Percentiles rank a stretch among this genome's conserved stretches.
phyloP scores from a whole-genome alignment of 768 basidiomycete species.

The Pholiota microspora region DNA sequence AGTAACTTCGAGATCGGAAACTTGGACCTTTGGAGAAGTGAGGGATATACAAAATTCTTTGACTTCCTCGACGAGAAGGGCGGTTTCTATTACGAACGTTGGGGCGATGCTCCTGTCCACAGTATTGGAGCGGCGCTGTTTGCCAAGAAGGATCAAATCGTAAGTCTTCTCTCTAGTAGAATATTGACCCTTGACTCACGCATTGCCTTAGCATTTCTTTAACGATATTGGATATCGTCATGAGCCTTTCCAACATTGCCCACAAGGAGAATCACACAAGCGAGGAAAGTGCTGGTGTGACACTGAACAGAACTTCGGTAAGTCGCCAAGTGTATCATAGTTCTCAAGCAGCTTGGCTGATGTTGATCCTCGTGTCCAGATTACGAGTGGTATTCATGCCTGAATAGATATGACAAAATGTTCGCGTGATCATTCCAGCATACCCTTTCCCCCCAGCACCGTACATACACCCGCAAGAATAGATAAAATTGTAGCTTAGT shows the following conservation, averaged over 20 bases:
- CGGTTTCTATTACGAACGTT: conserved; percentile 92
- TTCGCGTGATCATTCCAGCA: conserved; percentile 32
- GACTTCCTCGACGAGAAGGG: conserved; percentile 76
- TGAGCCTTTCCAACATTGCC: conserved; percentile 93
- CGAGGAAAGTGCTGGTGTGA: conserved; percentile 89
- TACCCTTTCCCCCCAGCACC: no score
- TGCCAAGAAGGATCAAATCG: conserved; percentile 81
- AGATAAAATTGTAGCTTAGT: conserved; percentile 1
- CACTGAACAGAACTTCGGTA: conserved; percentile 69
- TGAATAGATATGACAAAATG: conserved; percentile 69
- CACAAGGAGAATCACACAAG: conserved; percentile 69
- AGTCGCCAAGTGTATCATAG: conserved; percentile 17
- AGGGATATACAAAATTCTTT: conserved; percentile 82
- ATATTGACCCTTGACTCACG: not conserved
- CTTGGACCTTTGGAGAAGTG: conserved; percentile 80
- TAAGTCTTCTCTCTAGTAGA: conserved; percentile 20
- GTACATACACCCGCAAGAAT: not conserved
- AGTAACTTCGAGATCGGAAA: conserved; percentile 92
- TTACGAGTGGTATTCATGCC: conserved; percentile 87
- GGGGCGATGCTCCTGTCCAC: conserved; percentile 93
- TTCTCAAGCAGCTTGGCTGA: not conserved
- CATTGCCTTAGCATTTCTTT: conserved; percentile 69
- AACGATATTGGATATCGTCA: conserved; percentile 92
- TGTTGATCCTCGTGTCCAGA: conserved; percentile 36
- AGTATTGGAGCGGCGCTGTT: conserved; percentile 91